Percentiles rank a stretch among this genome's conserved stretches.
Conservation (phyloP, 2,329 filamentous ascomycete species). For the Diplodia corticola region DNA sequence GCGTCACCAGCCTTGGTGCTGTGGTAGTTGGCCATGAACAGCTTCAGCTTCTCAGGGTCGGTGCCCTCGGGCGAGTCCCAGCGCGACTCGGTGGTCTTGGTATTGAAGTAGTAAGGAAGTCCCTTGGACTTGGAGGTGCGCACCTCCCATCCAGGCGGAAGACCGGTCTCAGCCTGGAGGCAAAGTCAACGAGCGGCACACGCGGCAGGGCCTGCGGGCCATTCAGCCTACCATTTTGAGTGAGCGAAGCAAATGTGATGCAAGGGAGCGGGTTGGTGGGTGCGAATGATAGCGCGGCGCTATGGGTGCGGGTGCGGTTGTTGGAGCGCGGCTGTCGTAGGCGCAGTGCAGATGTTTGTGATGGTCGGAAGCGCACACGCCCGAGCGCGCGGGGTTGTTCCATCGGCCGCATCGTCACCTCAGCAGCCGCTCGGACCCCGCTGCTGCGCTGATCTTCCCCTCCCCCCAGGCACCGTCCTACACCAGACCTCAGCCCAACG, state of each 20-base stretch:
- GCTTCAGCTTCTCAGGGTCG: slow-evolving; percentile 88
- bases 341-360: slow-evolving; percentile 16
- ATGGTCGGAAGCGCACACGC: slow-evolving; percentile 16
- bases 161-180: slow-evolving; percentile 71
- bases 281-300: slow-evolving; percentile 15
- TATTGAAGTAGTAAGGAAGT: slow-evolving; percentile 98
- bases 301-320: background rate
- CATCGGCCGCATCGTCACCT: slow-evolving; percentile 14
- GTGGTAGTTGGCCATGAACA: slow-evolving; percentile 90
- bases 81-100: slow-evolving; percentile 78
- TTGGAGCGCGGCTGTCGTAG: slow-evolving; percentile 12
- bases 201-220: background rate
- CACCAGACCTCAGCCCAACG: background rate
- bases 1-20: slow-evolving; percentile 52
- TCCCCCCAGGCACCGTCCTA: slow-evolving; percentile 8
- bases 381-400: background rate
- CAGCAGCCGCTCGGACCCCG: slow-evolving; percentile 11
- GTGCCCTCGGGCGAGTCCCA: slow-evolving; percentile 92
- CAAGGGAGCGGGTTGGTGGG: background rate
- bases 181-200: slow-evolving; percentile 6
- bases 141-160: slow-evolving; percentile 89
- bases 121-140: slow-evolving; percentile 98
- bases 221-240: slow-evolving; percentile 1
- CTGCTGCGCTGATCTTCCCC: background rate
- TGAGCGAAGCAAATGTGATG: background rate